Evolutionary conservation across 2,329 filamentous ascomycete genomes (phyloP).

Genomic region (Fusarium sp.): DNA sequence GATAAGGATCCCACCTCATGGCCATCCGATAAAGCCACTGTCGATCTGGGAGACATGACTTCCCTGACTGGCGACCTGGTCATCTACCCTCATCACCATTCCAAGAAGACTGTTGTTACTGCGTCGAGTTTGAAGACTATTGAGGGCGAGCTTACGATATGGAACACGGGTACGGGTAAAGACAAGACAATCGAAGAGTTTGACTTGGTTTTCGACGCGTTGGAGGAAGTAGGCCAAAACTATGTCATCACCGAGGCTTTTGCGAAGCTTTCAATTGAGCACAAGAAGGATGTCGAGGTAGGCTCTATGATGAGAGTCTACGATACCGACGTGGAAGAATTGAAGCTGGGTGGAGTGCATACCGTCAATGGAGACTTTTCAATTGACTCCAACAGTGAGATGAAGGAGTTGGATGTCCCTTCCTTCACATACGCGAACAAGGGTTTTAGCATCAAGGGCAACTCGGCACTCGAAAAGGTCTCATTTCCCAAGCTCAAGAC

Average conservation of each 20-base stretch:
- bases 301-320: slow-evolving; percentile 46
- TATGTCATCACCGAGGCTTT: slow-evolving; percentile 48
- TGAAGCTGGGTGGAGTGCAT: slow-evolving; percentile 45
- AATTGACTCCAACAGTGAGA: slow-evolving; percentile 43
- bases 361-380: slow-evolving; percentile 47
- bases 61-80: slow-evolving; percentile 45
- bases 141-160: slow-evolving; percentile 44
- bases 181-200: slow-evolving; percentile 35
- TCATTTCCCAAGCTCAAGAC: slow-evolving; percentile 46
- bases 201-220: slow-evolving; percentile 37
- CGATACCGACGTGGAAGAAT: slow-evolving; percentile 37
- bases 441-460: slow-evolving; percentile 43
- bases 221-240: slow-evolving; percentile 41
- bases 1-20: slow-evolving; percentile 44
- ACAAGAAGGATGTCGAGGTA: slow-evolving; percentile 37
- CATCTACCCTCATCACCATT: slow-evolving; percentile 46
- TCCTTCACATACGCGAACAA: slow-evolving; percentile 43
- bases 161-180: slow-evolving; percentile 41
- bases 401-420: slow-evolving; percentile 37
- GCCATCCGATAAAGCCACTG: slow-evolving; percentile 41
- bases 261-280: slow-evolving; percentile 39
- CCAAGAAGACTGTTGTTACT: slow-evolving; percentile 45
- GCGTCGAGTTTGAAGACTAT: slow-evolving; percentile 43
- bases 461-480: slow-evolving; percentile 37
- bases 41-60: slow-evolving; percentile 46